Percentiles rank a stretch among this genome's conserved stretches.
phyloP scores from a whole-genome alignment of 768 basidiomycete species.

The Dictyophora rubrovolvata region DNA sequence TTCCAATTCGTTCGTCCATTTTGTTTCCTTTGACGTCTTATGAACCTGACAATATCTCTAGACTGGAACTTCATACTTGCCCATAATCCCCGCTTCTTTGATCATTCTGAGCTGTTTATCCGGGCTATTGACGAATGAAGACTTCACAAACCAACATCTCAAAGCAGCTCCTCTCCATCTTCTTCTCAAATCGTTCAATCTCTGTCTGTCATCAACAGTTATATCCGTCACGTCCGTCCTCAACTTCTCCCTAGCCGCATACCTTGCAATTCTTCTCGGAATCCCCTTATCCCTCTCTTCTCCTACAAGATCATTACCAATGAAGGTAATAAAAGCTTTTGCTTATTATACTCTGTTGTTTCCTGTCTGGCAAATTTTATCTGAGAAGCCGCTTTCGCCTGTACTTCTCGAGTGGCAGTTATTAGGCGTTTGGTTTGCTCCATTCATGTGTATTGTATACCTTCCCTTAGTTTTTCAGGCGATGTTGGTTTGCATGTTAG shows the following conservation, averaged over 20 bases:
- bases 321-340: conserved; percentile 14
- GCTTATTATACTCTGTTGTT: conserved; percentile 40
- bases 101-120: conserved; percentile 7
- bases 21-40: background rate
- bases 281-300: conserved; percentile 44
- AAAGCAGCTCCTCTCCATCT: conserved; percentile 25
- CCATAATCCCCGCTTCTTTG: conserved; percentile 1
- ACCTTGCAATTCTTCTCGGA: conserved; percentile 54
- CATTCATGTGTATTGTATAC: conserved; percentile 73
- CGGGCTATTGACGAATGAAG: conserved; percentile 6
- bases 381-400: conserved; percentile 33
- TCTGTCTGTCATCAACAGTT: conserved; percentile 77
- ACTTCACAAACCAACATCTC: background rate
- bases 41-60: background rate
- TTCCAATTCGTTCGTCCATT: conserved; percentile 29
- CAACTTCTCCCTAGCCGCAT: conserved; percentile 83
- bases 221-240: conserved; percentile 81
- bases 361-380: conserved; percentile 44
- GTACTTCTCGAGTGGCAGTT: conserved; percentile 73
- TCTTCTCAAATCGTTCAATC: conserved; percentile 61
- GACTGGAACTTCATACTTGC: conserved; percentile 3
- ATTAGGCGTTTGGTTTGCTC: conserved; percentile 73
- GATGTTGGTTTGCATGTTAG: conserved; percentile 36
- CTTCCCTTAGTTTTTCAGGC: conserved; percentile 66
- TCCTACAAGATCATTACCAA: background rate